A percentile compares a stretch with the other conserved stretches of the same genome.
Evolutionary conservation across 768 basidiomycete genomes (phyloP).

Genomic region (Pulveroboletus sp.): DNA sequence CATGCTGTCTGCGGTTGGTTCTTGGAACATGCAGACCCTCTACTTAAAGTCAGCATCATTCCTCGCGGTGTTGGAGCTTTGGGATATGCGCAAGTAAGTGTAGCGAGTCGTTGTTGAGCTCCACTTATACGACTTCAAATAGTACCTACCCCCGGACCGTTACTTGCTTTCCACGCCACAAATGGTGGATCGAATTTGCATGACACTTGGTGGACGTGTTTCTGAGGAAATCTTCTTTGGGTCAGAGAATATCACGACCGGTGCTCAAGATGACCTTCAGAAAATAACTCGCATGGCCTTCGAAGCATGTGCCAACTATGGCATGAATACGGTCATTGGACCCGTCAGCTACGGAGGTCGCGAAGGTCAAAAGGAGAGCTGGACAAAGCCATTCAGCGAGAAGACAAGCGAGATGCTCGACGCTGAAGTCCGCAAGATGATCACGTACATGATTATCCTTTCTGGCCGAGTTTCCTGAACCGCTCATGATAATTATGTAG

Average conservation of each 20-base stretch:
- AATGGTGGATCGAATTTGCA: slow-evolving; percentile 92
- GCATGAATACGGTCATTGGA: slow-evolving; percentile 93
- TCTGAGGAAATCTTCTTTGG: slow-evolving; percentile 99
- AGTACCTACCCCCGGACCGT: slow-evolving; percentile 94
- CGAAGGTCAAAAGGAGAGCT: slow-evolving; percentile 75
- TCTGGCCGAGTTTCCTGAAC: neutral
- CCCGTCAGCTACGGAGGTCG: slow-evolving; percentile 96
- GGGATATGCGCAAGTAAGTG: slow-evolving; percentile 86
- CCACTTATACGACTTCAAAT: slow-evolving; percentile 7
- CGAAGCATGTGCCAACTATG: slow-evolving; percentile 92
- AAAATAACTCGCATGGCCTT: slow-evolving; percentile 99
- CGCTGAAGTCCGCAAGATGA: slow-evolving; percentile 91
- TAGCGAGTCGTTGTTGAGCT: neutral
- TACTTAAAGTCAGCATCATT: slow-evolving; percentile 97
- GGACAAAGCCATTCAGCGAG: slow-evolving; percentile 98
- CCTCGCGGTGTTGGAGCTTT: slow-evolving; percentile 93
- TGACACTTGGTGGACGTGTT: slow-evolving; percentile 97
- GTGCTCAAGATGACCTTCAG: slow-evolving; percentile 96
- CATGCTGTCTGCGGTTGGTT: slow-evolving; percentile 99
- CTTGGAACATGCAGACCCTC: slow-evolving; percentile 93
- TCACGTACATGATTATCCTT: slow-evolving; percentile 48
- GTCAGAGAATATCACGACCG: slow-evolving; percentile 86
- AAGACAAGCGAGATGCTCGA: slow-evolving; percentile 95
- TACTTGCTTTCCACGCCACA: slow-evolving; percentile 95
- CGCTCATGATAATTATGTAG: slow-evolving; percentile 30